Base-by-base conservation (phyloP, 176 grass and related monocot species). In the Zoysia japonica region DNA sequence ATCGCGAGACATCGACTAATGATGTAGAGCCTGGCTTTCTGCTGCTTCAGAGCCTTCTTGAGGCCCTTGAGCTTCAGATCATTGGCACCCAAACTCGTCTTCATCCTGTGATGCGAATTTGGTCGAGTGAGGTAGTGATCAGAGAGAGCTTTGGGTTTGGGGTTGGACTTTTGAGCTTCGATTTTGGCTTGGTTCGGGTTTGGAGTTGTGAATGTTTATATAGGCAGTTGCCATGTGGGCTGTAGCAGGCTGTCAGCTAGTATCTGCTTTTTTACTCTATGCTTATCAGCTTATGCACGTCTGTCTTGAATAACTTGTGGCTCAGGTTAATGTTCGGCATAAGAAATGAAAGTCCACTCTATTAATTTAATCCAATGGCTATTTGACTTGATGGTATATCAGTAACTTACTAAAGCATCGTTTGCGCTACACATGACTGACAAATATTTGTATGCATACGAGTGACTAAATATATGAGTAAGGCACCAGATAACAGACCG, bases 11-110 rank as follows among this genome's bases (percentile, higher is more conserved):
- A 91, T 38, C 80, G 76, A 12, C 77, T 86, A 43, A 94, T 94
- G 79, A 94, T 89, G 69, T 91, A 87, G 60, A 94, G 77, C 77
- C 82, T 89, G 67, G 86, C 76, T 46, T 80, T 86, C 49, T 91
- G 75, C 83, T 94, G 76, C 76, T 81, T 91, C 2, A 91, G 78
- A 84, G 86, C 67, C 67, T 77, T 94, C 66, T 79, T 88, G 71
- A 94, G 68, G 42, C 83, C 66, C 47, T 85, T 76, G 56, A 89
- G 75, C 77, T 89, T 89, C 70, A 88, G 64, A 14, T 80, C 76
- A 64, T 63, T 69, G 75, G 69, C 55, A 13, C 70, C 63, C 28
- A 84, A 61, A 75, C 76, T 63, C 28, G 80, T 68, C 79, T 78
- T 81, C 55, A 81, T 73, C 39, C 66, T 41, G 39, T 35, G 19